Base-by-base conservation (phyloP, 148 eudicot genomes). In the Camellia japonica region DNA sequence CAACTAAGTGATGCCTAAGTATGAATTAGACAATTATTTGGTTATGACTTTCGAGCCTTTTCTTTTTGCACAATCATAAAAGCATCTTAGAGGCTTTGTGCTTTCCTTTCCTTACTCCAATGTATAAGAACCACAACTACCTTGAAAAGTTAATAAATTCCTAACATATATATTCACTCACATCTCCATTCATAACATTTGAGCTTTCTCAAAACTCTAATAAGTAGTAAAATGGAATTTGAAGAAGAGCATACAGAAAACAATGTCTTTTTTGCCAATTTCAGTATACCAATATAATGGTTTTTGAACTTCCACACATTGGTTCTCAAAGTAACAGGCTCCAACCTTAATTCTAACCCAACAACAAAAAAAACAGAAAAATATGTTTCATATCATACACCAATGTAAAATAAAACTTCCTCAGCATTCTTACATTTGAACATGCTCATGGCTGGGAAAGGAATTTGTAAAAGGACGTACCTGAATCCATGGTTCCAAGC, bases 401-500 rank as follows among this genome's bases (percentile, higher is more conserved):
- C 5, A 44, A 41, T 52, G 73, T 41, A 68, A 44, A 19, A n/a
- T 56, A 59, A 46, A 46, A 30, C 6, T 59, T 59, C 15, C 7
- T n/a, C 6, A 51, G 7, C 43, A 19, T 62, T 41, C 56, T 20
- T 62, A 47, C 43, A 76, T 38, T 54, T 66, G 51, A 44, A 46
- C 49, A 38, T 80, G 54, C 77, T 74, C 30, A n/a, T 23, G 44
- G 49, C 59, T 38, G 12, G 70, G 49, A 56, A 58, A 10, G 18
- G 51, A 49, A 43, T 8, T 77, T 1, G 54, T 9, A 15, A 41
- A 67, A 73, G 44, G 47, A 55, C 30, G 74, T 58, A 95, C 99
- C 95, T 92, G 99, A 87, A 95, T 86, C 99, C 99, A 95, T 12
- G 97, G 97, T 84, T 95, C 99, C 91, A 95, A 81, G 86, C 93